phyloP scores from a whole-genome alignment of 495 filamentous ascomycete genomes.

The Penicillium nucicola region DNA sequence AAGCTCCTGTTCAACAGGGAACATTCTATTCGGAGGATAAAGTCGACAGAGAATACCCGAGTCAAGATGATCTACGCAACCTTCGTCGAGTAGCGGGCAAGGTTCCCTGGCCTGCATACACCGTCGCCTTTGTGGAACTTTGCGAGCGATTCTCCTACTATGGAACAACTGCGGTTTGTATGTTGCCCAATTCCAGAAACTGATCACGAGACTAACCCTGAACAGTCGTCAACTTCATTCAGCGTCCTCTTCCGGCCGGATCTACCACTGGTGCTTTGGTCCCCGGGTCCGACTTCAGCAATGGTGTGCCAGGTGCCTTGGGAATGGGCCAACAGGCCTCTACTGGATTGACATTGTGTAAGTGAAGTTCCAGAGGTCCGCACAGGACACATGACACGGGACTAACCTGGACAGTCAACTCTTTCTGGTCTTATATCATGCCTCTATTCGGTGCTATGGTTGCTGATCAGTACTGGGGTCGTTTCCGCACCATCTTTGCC shows the following conservation, averaged over 20 bases:
- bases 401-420: conserved; percentile 53
- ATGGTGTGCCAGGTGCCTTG: conserved; percentile 59
- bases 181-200: conserved; percentile 13
- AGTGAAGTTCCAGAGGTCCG: conserved; percentile 6
- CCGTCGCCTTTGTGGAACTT: conserved; percentile 71
- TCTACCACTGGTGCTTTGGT: conserved; percentile 56
- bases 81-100: conserved; percentile 63
- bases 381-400: not conserved
- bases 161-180: conserved; percentile 70
- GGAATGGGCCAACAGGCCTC: conserved; percentile 64
- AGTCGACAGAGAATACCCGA: conserved; percentile 40
- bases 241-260: conserved; percentile 55
- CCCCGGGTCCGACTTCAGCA: conserved; percentile 35
- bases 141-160: conserved; percentile 81
- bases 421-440: conserved; percentile 72
- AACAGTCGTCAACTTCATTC: conserved; percentile 63
- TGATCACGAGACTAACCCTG: not conserved
- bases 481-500: conserved; percentile 56
- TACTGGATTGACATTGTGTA: conserved; percentile 54
- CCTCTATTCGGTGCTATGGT: conserved; percentile 68
- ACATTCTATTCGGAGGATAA: conserved; percentile 12
- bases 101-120: conserved; percentile 63
- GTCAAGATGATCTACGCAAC: conserved; percentile 54
- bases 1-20: not conserved
- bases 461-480: conserved; percentile 57